Evolutionary conservation across 116 monocot genomes (phyloP).

Genomic region (Phalaenopsis hybrid): DNA sequence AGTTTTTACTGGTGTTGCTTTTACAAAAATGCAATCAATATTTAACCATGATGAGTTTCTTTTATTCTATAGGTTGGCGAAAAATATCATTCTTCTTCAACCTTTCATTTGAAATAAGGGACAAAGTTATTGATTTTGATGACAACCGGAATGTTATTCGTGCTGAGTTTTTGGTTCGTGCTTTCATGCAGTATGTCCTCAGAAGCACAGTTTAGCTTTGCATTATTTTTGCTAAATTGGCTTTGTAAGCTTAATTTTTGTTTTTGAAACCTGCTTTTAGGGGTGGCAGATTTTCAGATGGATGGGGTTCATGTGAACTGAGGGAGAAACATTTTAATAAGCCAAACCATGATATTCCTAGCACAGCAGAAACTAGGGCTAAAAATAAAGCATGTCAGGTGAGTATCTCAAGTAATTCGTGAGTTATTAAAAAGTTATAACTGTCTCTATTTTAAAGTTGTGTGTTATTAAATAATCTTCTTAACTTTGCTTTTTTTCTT

Average conservation of each 20-base stretch:
- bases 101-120: conserved; percentile 91
- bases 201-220: background rate
- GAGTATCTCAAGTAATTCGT: conserved; percentile 7
- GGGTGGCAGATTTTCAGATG: conserved; percentile 91
- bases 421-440: background rate
- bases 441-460: background rate
- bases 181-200: conserved; percentile 79
- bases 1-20: background rate
- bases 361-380: conserved; percentile 99
- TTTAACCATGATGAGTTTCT: background rate
- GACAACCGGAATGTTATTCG: conserved; percentile 81
- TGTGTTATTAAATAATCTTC: background rate
- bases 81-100: conserved; percentile 96
- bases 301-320: conserved; percentile 93
- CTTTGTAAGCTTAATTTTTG: background rate
- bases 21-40: background rate
- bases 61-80: conserved; percentile 67
- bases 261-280: conserved; percentile 20
- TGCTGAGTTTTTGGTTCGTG: conserved; percentile 90
- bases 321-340: conserved; percentile 77
- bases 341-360: conserved; percentile 97
- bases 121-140: conserved; percentile 86
- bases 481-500: background rate
- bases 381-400: conserved; percentile 99
- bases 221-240: background rate